Evolutionary conservation across 306 rosid genomes (phyloP).

Genomic region (Ziziphus jujuba): DNA sequence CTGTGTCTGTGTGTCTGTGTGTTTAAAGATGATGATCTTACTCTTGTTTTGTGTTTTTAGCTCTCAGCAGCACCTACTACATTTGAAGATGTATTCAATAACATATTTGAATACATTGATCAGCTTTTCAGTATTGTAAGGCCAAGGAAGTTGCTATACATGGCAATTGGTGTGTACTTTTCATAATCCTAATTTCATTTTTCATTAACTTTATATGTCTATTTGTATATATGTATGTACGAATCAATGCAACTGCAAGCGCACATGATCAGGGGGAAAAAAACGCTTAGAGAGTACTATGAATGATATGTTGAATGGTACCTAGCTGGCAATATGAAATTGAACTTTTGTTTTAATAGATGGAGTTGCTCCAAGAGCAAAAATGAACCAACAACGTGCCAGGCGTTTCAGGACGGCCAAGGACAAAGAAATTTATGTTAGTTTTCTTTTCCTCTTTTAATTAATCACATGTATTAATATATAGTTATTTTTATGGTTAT

Average conservation of each 20-base stretch:
- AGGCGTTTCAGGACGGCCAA: conserved; percentile 42
- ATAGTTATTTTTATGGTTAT: no score
- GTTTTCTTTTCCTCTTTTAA: neutral
- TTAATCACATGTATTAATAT: neutral
- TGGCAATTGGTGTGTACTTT: conserved; percentile 22
- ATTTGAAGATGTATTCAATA: conserved; percentile 43
- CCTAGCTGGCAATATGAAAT: no score
- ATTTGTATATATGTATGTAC: no score
- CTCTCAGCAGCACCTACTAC: conserved; percentile 20
- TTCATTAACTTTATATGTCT: no score
- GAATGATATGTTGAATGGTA: no score
- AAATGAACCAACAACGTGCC: conserved; percentile 61
- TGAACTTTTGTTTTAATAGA: conserved; percentile 23
- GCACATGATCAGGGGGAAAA: no score
- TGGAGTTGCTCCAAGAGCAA: conserved; percentile 68
- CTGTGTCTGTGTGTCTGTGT: neutral
- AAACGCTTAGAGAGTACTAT: no score
- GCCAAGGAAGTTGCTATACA: conserved; percentile 19
- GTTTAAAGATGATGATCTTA: no score
- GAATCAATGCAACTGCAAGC: no score
- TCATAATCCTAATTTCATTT: no score
- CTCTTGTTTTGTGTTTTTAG: conserved; percentile 4
- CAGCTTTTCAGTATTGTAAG: conserved; percentile 27
- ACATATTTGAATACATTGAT: conserved; percentile 46
- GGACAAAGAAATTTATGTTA: conserved; percentile 19